A percentile compares a stretch with the other conserved stretches of the same genome.
phyloP scores from a whole-genome alignment of 1,139 yeast species.

The Pichia sp. region DNA sequence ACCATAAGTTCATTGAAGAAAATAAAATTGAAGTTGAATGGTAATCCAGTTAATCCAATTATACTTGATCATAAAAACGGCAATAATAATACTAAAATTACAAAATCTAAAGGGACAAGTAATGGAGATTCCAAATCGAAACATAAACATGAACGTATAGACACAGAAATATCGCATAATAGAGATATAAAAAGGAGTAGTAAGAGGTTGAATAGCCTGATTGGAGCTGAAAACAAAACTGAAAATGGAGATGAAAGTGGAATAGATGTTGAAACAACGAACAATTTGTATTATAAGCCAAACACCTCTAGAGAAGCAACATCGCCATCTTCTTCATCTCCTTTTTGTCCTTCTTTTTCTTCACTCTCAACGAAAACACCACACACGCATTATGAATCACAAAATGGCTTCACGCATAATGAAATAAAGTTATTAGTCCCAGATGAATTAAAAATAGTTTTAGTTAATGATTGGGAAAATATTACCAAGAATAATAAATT shows the following conservation, averaged over 20 bases:
- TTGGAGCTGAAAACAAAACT: background rate
- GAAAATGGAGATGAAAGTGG: background rate
- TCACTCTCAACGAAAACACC: background rate
- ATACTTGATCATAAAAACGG: background rate
- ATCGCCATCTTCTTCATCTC: background rate
- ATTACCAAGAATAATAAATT: constrained; percentile 74
- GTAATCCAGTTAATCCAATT: background rate
- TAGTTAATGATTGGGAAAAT: constrained; percentile 92
- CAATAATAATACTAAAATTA: background rate
- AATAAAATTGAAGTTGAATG: background rate
- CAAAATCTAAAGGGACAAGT: background rate
- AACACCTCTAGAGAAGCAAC: background rate
- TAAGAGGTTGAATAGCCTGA: background rate
- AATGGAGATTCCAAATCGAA: background rate
- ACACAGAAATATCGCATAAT: background rate
- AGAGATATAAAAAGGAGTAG: background rate
- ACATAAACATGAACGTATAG: background rate
- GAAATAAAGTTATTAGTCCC: constrained; percentile 45
- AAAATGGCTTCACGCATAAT: constrained; percentile 13
- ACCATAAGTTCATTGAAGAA: background rate
- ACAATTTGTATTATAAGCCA: background rate
- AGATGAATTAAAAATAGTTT: constrained; percentile 55
- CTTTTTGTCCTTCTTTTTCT: background rate
- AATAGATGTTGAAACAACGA: constrained; percentile 2
- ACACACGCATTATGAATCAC: constrained; percentile 8